phyloP scores from a whole-genome alignment of 441 rosid species.

The Populus trichocarpa region DNA sequence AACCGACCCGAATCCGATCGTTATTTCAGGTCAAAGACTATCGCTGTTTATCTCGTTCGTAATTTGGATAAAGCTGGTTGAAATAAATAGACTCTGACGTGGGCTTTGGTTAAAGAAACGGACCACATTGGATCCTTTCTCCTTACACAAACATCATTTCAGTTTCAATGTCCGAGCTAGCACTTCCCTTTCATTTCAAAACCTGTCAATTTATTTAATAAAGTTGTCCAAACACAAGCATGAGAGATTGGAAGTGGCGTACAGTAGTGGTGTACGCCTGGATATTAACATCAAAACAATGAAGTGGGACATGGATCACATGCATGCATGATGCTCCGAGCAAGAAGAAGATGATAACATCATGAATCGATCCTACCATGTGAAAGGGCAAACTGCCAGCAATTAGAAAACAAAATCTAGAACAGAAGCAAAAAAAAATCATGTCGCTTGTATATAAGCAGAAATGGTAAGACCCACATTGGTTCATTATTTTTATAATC shows the following conservation, averaged over 20 bases:
- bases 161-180: background rate
- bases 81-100: background rate
- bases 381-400: background rate
- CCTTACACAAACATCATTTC: background rate
- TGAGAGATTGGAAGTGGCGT: background rate
- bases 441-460: background rate
- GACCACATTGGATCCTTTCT: background rate
- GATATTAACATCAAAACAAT: background rate
- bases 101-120: background rate
- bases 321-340: background rate
- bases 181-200: background rate
- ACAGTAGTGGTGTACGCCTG: background rate
- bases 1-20: too few species aligned
- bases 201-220: background rate
- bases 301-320: background rate
- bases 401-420: background rate
- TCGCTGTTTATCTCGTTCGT: background rate
- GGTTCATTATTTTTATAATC: background rate
- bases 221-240: background rate
- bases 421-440: background rate
- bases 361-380: background rate
- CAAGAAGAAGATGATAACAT: too few species aligned
- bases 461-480: background rate
- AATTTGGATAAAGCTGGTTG: background rate
- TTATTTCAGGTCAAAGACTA: background rate